These are phyloP conservation scores for Monosporascus cannonballus DNA, from an alignment of 2,329 filamentous ascomycete species.

Conservation along the genomic window DNA sequence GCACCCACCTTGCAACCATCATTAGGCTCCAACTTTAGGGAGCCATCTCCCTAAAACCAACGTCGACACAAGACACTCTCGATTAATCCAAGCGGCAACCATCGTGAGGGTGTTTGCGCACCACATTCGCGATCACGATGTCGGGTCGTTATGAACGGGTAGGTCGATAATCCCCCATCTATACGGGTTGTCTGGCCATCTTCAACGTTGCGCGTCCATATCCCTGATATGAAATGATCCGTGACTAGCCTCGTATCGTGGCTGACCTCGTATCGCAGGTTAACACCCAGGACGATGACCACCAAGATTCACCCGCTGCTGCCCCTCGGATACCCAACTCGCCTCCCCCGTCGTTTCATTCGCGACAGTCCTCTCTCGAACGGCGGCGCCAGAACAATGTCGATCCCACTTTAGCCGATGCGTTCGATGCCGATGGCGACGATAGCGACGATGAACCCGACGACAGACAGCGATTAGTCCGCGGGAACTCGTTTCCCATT, in stretches of 20 bases:
- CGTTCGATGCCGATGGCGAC: conserved; percentile 79
- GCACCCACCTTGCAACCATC: no score
- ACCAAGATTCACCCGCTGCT: conserved; percentile 30
- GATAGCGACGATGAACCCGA: conserved; percentile 67
- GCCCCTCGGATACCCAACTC: conserved; percentile 45
- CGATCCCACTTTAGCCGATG: conserved; percentile 81
- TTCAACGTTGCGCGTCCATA: no score
- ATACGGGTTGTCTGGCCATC: no score
- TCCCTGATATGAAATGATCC: background rate
- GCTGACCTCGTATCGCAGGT: conserved; percentile 35
- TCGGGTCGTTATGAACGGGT: conserved; percentile 54
- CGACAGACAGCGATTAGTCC: conserved; percentile 81
- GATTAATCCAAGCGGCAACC: background rate
- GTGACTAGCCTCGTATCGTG: background rate
- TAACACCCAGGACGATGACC: conserved; percentile 52
- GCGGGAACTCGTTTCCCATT: conserved; percentile 45
- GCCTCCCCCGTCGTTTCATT: conserved; percentile 81
- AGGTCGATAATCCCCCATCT: conserved; percentile 18
- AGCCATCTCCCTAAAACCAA: background rate
- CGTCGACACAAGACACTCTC: background rate
- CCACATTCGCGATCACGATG: conserved; percentile 34
- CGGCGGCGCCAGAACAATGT: conserved; percentile 40
- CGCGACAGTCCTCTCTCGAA: conserved; percentile 65
- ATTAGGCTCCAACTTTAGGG: no score
- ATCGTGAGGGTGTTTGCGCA: background rate